phyloP scores from a whole-genome alignment of 257 asterid species.

The Penstemon eatonii region DNA sequence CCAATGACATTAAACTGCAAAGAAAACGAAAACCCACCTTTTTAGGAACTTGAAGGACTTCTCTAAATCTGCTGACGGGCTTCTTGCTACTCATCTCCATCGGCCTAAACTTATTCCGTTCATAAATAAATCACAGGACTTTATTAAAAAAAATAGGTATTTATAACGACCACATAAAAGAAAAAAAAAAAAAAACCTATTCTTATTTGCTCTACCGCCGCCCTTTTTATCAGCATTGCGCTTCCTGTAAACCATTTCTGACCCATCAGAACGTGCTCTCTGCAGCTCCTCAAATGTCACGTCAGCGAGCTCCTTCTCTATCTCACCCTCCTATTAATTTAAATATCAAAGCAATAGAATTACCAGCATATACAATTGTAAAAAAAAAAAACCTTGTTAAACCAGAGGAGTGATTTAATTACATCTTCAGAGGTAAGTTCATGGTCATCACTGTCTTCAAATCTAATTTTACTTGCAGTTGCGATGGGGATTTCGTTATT shows the following conservation, averaged over 20 bases:
- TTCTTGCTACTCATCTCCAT: slow-evolving; percentile 88
- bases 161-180: not conserved
- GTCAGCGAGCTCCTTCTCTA: slow-evolving; percentile 72
- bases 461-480: slow-evolving; percentile 53
- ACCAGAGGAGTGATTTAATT: slow-evolving; percentile 24
- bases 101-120: slow-evolving; percentile 56
- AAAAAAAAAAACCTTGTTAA: not conserved
- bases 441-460: slow-evolving; percentile 46
- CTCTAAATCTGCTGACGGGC: slow-evolving; percentile 78
- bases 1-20: not conserved
- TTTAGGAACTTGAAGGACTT: slow-evolving; percentile 81
- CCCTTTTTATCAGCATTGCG: slow-evolving; percentile 41
- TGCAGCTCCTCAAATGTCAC: slow-evolving; percentile 91
- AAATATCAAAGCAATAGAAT: not conserved
- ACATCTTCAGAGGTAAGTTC: slow-evolving; percentile 59
- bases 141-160: not conserved
- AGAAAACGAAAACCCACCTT: slow-evolving; percentile 38
- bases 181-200: slow-evolving; percentile 44
- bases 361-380: not conserved
- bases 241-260: slow-evolving; percentile 61
- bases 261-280: slow-evolving; percentile 86
- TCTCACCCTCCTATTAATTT: slow-evolving; percentile 48
- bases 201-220: slow-evolving; percentile 76
- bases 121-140: not conserved
- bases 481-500: slow-evolving; percentile 33